Percentiles rank a stretch among this genome's conserved stretches.
Conservation (phyloP, 1,284 basidiomycete genomes). For the Athelia psychrophila region DNA sequence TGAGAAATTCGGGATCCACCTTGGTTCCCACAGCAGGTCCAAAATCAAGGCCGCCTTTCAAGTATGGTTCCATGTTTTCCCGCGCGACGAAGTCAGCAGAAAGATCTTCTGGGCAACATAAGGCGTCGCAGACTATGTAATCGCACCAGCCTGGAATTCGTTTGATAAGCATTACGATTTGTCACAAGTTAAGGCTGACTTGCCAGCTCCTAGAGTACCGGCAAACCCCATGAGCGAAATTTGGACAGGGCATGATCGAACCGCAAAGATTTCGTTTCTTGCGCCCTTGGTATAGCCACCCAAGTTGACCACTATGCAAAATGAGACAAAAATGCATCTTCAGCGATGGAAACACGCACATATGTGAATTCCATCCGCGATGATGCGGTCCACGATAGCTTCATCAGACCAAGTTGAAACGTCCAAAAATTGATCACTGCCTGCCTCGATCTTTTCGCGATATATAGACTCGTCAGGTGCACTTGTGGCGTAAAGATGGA, state of each 20-base stretch:
- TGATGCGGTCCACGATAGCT: conserved; percentile 41
- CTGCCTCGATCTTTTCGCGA: conserved; percentile 48
- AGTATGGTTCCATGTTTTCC: conserved; percentile 6
- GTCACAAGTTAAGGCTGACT: too few species aligned
- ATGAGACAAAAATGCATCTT: background rate
- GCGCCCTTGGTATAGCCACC: conserved; percentile 70
- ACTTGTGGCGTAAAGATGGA: conserved; percentile 56
- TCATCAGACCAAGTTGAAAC: conserved; percentile 45
- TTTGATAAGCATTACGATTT: too few species aligned
- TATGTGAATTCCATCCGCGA: conserved; percentile 52
- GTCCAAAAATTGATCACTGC: conserved; percentile 47
- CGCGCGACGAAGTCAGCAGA: conserved; percentile 17
- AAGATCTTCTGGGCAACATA: conserved; percentile 48
- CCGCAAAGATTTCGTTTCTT: conserved; percentile 61
- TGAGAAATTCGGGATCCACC: conserved; percentile 47
- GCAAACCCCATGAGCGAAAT: conserved; percentile 60
- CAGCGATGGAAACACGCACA: conserved; percentile 25
- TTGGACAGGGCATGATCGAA: conserved; percentile 55
- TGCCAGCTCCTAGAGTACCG: conserved; percentile 51
- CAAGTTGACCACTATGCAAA: conserved; percentile 43
- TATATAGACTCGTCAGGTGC: conserved; percentile 50
- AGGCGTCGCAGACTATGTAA: conserved; percentile 55
- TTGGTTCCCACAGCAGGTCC: conserved; percentile 39
- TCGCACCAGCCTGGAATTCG: conserved; percentile 50
- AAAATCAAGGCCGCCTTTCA: conserved; percentile 17